phyloP scores from a whole-genome alignment of 306 rosid genomes.

The Sicyos edulis region DNA sequence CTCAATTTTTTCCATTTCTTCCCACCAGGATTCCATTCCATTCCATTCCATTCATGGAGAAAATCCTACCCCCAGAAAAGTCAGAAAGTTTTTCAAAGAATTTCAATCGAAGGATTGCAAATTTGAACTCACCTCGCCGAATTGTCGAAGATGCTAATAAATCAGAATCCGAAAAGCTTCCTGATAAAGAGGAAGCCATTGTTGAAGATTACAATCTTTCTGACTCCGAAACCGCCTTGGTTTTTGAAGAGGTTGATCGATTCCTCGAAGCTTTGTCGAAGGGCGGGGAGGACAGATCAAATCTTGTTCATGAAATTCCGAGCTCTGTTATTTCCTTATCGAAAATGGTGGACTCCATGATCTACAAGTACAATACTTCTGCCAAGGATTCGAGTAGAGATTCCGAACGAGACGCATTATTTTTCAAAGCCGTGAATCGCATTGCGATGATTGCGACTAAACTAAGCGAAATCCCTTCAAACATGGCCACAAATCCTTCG shows the following conservation, averaged over 20 bases:
- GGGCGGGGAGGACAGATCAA: background rate
- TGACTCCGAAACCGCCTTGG: conserved; percentile 3
- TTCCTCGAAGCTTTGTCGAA: conserved; percentile 23
- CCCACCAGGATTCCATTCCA: background rate
- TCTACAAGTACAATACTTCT: conserved; percentile 24
- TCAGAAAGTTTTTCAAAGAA: conserved; percentile 23
- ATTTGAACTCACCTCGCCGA: conserved; percentile 5
- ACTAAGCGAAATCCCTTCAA: conserved; percentile 21
- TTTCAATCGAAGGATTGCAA: conserved; percentile 16
- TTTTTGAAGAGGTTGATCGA: conserved; percentile 45
- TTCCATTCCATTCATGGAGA: conserved; percentile 29
- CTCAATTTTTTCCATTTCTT: background rate
- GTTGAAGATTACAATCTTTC: background rate
- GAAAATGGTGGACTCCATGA: conserved; percentile 33
- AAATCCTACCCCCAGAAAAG: conserved; percentile 20
- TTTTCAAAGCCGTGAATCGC: conserved; percentile 32
- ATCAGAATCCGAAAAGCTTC: background rate
- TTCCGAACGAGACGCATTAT: conserved; percentile 27
- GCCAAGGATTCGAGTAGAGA: conserved; percentile 25
- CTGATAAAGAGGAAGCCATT: conserved; percentile 6
- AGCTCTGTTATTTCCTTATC: conserved; percentile 27
- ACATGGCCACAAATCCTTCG: background rate
- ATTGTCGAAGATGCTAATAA: conserved; percentile 8
- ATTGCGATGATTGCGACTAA: conserved; percentile 30
- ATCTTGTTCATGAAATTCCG: conserved; percentile 27